Evolutionary conservation across 2,329 filamentous ascomycete species (phyloP).

Genomic region (Massarina eburnea): DNA sequence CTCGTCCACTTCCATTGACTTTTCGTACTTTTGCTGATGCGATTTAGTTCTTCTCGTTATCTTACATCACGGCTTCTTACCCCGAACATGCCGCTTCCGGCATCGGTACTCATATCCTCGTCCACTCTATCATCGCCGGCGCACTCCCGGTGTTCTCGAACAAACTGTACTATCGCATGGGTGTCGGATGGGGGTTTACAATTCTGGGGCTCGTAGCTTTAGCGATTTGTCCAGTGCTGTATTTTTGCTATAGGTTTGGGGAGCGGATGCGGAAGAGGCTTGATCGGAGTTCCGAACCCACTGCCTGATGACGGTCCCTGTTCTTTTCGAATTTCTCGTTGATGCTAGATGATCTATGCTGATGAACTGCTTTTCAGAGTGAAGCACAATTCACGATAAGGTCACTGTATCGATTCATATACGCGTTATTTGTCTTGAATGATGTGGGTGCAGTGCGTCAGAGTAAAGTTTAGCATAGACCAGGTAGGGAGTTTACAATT

Average conservation of each 20-base stretch:
- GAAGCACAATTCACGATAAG: too few species aligned
- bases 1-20: not conserved
- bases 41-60: constrained; percentile 2
- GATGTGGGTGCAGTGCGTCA: too few species aligned
- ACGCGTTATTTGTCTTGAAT: too few species aligned
- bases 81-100: constrained; percentile 28
- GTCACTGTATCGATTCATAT: too few species aligned
- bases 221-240: constrained; percentile 67
- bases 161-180: constrained; percentile 13
- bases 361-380: too few species aligned
- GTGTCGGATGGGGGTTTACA: constrained; percentile 19
- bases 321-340: too few species aligned
- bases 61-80: constrained; percentile 9
- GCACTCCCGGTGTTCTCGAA: constrained; percentile 17
- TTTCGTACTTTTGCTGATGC: not conserved
- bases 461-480: too few species aligned
- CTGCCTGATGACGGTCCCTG: too few species aligned
- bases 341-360: too few species aligned
- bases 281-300: not conserved
- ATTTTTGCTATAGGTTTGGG: constrained; percentile 70
- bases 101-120: constrained; percentile 27
- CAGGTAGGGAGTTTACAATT: too few species aligned
- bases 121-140: constrained; percentile 15
- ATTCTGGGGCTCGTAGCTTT: constrained; percentile 70
- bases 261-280: constrained; percentile 43